Base-by-base conservation (phyloP, 2,329 filamentous ascomycete genomes). In the Aspergillus proliferans region DNA sequence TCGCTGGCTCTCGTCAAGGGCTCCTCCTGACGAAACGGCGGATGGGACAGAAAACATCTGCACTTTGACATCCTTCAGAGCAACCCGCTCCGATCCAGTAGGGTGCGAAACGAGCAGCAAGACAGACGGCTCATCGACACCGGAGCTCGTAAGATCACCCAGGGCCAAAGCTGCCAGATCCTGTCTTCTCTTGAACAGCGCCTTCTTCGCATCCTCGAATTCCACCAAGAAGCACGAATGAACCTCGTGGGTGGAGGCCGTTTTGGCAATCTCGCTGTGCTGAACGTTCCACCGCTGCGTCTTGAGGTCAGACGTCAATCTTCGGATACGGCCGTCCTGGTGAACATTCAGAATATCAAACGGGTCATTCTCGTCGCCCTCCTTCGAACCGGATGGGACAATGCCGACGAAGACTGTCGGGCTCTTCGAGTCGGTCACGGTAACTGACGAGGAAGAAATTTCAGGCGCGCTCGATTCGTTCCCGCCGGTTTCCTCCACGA, bases 401-500 rank as follows among this genome's bases (percentile, higher is more conserved):
- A 70, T 63, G 9, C 68, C 68, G 8, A 73, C 53, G 45, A 68
- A 71, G 10, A 68, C 58, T 1, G 66, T 63, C 12, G 70, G 66
- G 52, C 67, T 71, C 4, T 54, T 58, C 9, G 66, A 66, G 49
- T 69, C 67, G 36, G 61, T 67, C 44, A 71, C 58, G 6, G 61
- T 60, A 52, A 67, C 69, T n/a, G 65, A 63, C 3, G 63, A 62
- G n/a, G 67, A 71, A 43, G 64, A 68, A 47, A 72, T 73, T 40
- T 52, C 59, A 4, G 64, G 62, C 18, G 63, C 66, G 46, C 53
- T 64, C 14, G 59, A 63, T 48, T 59, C 61, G 42, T 52, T 65
- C 12, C 58, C 56, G 15, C 61, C 55, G 30, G 63, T 64, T 47
- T 78, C 73, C 51, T 83, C 80, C 15, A 72, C 66, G 50, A 82